Conservation (phyloP, 257 asterid genomes). For the Asclepias syriaca region DNA sequence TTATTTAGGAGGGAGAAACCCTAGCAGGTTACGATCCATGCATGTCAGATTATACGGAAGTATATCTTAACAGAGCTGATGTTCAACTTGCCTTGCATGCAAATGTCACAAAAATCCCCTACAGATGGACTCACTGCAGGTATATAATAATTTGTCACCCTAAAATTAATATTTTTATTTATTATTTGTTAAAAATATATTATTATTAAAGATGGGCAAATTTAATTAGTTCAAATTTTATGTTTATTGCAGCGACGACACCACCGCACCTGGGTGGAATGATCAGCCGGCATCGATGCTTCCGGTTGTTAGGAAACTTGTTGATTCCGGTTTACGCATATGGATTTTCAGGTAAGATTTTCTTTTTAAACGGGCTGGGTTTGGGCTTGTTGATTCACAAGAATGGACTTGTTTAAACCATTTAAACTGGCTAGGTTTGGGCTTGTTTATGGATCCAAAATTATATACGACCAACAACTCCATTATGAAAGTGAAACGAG, state of each 20-base stretch:
- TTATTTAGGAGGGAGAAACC: slow-evolving; percentile 32
- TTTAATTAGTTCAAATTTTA: too few species aligned
- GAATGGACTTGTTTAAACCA: too few species aligned
- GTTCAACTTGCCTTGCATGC: slow-evolving; percentile 85
- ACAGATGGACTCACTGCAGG: slow-evolving; percentile 85
- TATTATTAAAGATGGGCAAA: too few species aligned
- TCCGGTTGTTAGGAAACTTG: slow-evolving; percentile 45
- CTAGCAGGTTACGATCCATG: slow-evolving; percentile 78
- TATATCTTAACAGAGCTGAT: slow-evolving; percentile 58
- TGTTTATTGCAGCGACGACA: slow-evolving; percentile 32
- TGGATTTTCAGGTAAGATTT: slow-evolving; percentile 68
- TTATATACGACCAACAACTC: too few species aligned
- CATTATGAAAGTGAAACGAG: too few species aligned
- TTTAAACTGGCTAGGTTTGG: too few species aligned
- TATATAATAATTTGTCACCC: not conserved
- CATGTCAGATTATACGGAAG: slow-evolving; percentile 36
- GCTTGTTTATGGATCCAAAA: too few species aligned
- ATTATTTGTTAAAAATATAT: too few species aligned
- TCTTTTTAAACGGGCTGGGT: too few species aligned
- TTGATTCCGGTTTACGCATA: slow-evolving; percentile 45
- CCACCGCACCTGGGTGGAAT: slow-evolving; percentile 31
- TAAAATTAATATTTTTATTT: too few species aligned
- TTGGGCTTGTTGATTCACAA: too few species aligned
- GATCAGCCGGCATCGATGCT: slow-evolving; percentile 55
- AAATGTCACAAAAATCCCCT: slow-evolving; percentile 58